A percentile compares a stretch with the other conserved stretches of the same genome.
Evolutionary conservation across 1,284 basidiomycete genomes (phyloP).

Genomic region (Tetrapyrgos nigripes): DNA sequence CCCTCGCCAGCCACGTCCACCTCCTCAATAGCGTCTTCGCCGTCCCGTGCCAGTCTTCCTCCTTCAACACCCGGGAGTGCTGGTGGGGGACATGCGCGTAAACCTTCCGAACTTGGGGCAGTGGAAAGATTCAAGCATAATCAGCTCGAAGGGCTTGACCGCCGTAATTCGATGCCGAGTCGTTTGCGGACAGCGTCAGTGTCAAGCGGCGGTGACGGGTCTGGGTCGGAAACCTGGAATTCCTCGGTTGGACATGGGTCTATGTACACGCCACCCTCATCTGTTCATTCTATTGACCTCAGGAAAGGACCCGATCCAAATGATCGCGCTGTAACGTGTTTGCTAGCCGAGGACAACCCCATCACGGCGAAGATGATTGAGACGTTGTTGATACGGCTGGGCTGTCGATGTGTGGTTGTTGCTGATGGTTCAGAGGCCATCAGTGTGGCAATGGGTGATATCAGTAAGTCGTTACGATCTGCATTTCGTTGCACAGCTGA

Average conservation of each 20-base stretch:
- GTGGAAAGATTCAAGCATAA: conserved; percentile 87
- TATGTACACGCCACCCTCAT: conserved; percentile 76
- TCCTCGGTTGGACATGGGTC: conserved; percentile 49
- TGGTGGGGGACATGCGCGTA: conserved; percentile 65
- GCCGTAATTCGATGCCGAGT: conserved; percentile 89
- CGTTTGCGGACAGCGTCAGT: conserved; percentile 88
- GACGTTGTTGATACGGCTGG: conserved; percentile 89
- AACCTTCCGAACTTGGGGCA: conserved; percentile 85
- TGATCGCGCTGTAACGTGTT: conserved; percentile 86
- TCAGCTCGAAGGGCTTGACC: conserved; percentile 73
- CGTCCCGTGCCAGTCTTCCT: conserved; percentile 76
- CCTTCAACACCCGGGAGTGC: conserved; percentile 74
- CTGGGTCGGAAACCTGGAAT: conserved; percentile 22
- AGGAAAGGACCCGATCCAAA: conserved; percentile 71
- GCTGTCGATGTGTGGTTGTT: conserved; percentile 93
- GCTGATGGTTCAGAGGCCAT: conserved; percentile 97
- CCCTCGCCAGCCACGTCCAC: conserved; percentile 93
- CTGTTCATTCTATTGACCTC: conserved; percentile 79
- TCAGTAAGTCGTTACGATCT: conserved; percentile 67
- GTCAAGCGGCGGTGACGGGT: conserved; percentile 71
- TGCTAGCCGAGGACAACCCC: conserved; percentile 97
- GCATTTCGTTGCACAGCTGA: conserved; percentile 19
- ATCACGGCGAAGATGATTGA: conserved; percentile 97
- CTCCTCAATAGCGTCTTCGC: conserved; percentile 92
- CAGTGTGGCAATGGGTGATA: conserved; percentile 95